Evolutionary conservation across 306 rosid species (phyloP).

Genomic region (Ziziphus jujuba): DNA sequence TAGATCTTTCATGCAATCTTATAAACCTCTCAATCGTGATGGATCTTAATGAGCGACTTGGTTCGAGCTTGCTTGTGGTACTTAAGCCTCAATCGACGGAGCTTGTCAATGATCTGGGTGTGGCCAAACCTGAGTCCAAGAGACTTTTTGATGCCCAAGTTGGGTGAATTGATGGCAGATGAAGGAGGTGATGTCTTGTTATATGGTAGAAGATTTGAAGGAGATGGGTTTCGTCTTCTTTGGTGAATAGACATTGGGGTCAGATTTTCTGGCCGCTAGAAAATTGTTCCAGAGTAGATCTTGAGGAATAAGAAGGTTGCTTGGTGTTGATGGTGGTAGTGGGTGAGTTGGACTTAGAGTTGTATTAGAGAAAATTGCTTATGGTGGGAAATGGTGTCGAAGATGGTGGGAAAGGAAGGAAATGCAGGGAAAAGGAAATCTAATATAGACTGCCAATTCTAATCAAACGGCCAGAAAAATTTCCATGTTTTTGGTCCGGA

Average conservation of each 20-base stretch:
- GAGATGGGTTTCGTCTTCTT: conserved; percentile 27
- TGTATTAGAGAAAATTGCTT: no score
- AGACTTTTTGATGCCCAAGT: conserved; percentile 9
- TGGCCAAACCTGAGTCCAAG: conserved; percentile 20
- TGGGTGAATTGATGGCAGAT: conserved; percentile 12
- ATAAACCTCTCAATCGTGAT: conserved; percentile 19
- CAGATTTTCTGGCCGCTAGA: no score
- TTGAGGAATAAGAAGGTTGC: no score
- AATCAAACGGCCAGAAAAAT: no score
- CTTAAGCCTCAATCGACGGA: conserved; percentile 23
- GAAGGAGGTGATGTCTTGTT: conserved; percentile 2
- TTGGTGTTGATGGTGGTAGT: no score
- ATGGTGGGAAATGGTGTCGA: no score
- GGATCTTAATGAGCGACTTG: conserved; percentile 23
- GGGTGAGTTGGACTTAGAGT: no score
- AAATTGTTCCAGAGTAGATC: no score
- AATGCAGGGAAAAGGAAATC: no score
- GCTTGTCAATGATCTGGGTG: conserved; percentile 33
- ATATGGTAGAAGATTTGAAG: conserved; percentile 19
- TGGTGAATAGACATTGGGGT: conserved; percentile 13
- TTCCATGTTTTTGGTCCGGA: no score
- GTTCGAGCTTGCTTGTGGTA: conserved; percentile 31
- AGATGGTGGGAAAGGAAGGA: no score
- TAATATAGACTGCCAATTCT: no score
- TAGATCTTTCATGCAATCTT: conserved; percentile 29